Conservation (phyloP, 345 rosid genomes). For the Abelmoschus esculentus region DNA sequence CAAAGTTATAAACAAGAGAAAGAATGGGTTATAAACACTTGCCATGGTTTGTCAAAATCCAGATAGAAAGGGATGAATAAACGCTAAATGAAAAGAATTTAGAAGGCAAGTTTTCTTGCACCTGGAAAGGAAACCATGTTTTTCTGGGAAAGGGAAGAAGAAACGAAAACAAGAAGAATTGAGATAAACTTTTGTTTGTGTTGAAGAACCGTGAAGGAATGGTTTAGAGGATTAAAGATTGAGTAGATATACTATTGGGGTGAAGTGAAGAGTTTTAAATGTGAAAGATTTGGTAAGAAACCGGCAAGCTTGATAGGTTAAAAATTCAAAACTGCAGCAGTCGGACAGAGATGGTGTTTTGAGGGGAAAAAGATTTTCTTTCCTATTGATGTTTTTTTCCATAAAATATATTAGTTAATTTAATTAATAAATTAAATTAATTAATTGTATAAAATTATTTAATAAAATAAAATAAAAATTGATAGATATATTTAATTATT, state of each 20-base stretch:
- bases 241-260: too few species aligned
- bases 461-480: too few species aligned
- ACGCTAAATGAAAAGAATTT: background rate
- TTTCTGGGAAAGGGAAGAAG: background rate
- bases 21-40: background rate
- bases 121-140: background rate
- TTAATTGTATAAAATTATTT: too few species aligned
- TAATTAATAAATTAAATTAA: too few species aligned
- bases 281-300: too few species aligned
- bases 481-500: too few species aligned
- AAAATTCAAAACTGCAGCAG: background rate
- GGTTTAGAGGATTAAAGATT: background rate
- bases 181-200: too few species aligned
- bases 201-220: too few species aligned
- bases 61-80: background rate
- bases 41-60: background rate
- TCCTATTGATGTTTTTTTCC: too few species aligned
- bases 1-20: background rate
- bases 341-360: background rate
- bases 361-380: background rate
- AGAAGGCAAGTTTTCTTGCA: background rate
- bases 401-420: too few species aligned
- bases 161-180: too few species aligned
- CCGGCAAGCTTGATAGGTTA: constrained; percentile 12
- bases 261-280: too few species aligned